Base-by-base conservation (phyloP, 352 stramenopile genomes). In the Thalassiosira delicatula region DNA sequence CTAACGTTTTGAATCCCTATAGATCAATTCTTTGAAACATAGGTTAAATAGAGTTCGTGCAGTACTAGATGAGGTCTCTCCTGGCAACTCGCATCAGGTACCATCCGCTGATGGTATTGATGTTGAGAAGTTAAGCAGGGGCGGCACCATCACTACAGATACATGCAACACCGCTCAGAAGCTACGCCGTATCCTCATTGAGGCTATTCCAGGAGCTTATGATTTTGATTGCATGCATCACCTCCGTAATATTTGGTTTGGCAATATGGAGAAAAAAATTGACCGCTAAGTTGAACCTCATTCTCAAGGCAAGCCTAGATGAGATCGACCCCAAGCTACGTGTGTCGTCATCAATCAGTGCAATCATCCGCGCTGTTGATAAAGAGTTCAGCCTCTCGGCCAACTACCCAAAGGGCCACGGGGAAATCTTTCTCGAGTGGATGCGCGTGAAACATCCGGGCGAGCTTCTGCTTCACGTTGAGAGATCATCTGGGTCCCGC, bases 121-220 rank as follows among this genome's bases (percentile, higher is more conserved):
- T 33, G 23, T 65, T 19, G 21, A 65, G 1, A 65, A 65, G 56
- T 30, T 65, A 5, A 35, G n/a, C 9, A 33, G 46, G 5, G 56
- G 56, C 19, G 46, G 46, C 5, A n/a, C 56, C 4, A n/a, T 65
- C 32, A 67, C 59, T n/a, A 67, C 59, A 17, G 59, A 67, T 44
- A 67, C 59, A n/a, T 67, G 32, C 35, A 49, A 67, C 5, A 1
- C 59, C 14, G 59, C 59, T 17, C 32, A 17, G 1, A 67, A 67
- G 35, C 21, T 21, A 44, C 30, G 32, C 8, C 32, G 32, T 2
- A 7, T 67, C 3, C 21, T 67, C 1, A 33, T 67, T 51, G 46
- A 56, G 46, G 5, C 5, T 12, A 53, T 67, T 11, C n/a, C n/a
- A n/a, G n/a, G n/a, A n/a, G n/a, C n/a, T n/a, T n/a, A n/a, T n/a